These are phyloP conservation scores for Syncephalis fuscata DNA, from an alignment of 371 early-diverging fungal species.

Conservation along the genomic window DNA sequence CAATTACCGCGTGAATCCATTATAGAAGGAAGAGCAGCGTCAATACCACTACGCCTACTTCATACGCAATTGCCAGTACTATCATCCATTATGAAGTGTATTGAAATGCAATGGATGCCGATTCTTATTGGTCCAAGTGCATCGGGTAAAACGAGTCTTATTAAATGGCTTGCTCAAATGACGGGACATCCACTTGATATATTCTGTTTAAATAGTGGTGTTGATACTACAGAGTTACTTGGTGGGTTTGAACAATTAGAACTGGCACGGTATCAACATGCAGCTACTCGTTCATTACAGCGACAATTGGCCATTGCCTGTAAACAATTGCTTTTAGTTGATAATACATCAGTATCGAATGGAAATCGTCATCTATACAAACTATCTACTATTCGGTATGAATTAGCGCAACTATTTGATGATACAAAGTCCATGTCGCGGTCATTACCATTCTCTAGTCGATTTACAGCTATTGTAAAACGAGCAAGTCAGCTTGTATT, in stretches of 20 bases:
- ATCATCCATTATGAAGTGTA: slow-evolving; percentile 70
- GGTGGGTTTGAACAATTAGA: slow-evolving; percentile 97
- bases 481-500: slow-evolving; percentile 12
- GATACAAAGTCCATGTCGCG: slow-evolving; percentile 5
- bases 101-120: slow-evolving; percentile 84
- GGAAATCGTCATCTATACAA: too few relatives aligned
- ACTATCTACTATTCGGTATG: too few relatives aligned
- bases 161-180: slow-evolving; percentile 62
- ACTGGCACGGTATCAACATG: slow-evolving; percentile 52
- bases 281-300: too few relatives aligned
- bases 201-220: slow-evolving; percentile 86
- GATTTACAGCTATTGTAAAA: slow-evolving; percentile 8
- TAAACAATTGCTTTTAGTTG: too few relatives aligned
- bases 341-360: too few relatives aligned
- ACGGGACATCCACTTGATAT: slow-evolving; percentile 72
- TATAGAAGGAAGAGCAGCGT: slow-evolving; percentile 18
- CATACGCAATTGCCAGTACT: slow-evolving; percentile 47
- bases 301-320: too few relatives aligned
- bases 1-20: slow-evolving; percentile 23
- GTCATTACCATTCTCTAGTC: slow-evolving; percentile 10
- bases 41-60: slow-evolving; percentile 33
- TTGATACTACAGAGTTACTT: slow-evolving; percentile 88
- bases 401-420: too few relatives aligned
- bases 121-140: slow-evolving; percentile 79
- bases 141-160: slow-evolving; percentile 76